These are phyloP conservation scores for Penicillium nucicola DNA, from an alignment of 495 filamentous ascomycete species.

Conservation along the genomic window DNA sequence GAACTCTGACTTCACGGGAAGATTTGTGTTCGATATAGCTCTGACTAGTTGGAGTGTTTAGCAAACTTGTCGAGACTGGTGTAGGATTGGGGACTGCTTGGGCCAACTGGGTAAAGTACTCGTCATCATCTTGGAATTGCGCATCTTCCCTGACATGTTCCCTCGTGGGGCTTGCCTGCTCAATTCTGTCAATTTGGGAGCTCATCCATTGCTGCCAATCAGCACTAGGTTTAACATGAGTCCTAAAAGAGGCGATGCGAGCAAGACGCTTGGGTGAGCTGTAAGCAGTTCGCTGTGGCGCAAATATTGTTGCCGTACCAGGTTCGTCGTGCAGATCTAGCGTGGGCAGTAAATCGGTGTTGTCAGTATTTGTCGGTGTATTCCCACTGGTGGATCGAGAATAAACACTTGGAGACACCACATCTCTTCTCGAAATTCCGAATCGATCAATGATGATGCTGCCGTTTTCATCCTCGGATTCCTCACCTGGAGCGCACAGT, in stretches of 20 bases:
- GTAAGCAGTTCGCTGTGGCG: conserved; percentile 37
- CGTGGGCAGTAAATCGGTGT: conserved; percentile 1
- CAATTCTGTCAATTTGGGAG: conserved; percentile 39
- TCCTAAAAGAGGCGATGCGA: conserved; percentile 1
- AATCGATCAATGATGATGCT: conserved; percentile 19
- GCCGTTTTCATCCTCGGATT: conserved; percentile 17
- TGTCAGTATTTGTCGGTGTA: conserved; percentile 25
- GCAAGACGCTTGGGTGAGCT: conserved; percentile 25
- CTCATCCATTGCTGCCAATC: conserved; percentile 52
- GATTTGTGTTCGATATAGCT: neutral
- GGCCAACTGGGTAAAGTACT: conserved; percentile 13
- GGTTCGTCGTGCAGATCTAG: conserved; percentile 21
- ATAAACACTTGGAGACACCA: conserved; percentile 52
- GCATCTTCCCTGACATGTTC: conserved; percentile 60
- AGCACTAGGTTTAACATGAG: conserved; percentile 22
- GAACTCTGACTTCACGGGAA: conserved; percentile 5
- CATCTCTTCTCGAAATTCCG: neutral
- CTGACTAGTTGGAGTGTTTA: neutral
- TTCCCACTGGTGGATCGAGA: conserved; percentile 52
- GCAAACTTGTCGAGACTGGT: neutral
- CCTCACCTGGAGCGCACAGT: conserved; percentile 4
- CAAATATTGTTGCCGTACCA: conserved; percentile 45
- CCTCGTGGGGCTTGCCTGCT: conserved; percentile 25
- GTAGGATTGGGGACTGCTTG: conserved; percentile 2
- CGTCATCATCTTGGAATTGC: conserved; percentile 52